These are phyloP conservation scores for Paecilomyces niveus DNA, from an alignment of 2,329 filamentous ascomycete species.

Conservation along the genomic window DNA sequence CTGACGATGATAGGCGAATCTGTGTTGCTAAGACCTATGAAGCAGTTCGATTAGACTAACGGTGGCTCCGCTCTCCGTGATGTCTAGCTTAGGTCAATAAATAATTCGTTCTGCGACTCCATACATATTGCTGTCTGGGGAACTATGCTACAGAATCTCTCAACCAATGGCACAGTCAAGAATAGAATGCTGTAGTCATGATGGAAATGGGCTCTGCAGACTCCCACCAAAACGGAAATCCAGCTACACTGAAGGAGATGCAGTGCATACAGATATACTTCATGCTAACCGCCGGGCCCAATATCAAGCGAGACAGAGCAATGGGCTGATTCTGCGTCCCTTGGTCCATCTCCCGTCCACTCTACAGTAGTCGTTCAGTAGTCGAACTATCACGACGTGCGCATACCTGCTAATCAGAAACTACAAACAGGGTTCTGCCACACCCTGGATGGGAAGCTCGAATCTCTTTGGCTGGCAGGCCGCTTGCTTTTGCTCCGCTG, in stretches of 20 bases:
- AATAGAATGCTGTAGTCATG: neutral
- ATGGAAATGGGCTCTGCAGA: neutral
- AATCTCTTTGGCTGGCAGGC: neutral
- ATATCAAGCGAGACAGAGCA: neutral
- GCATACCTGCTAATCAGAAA: neutral
- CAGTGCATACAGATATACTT: neutral
- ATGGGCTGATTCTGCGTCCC: neutral
- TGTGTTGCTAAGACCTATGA: neutral
- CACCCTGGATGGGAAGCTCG: neutral
- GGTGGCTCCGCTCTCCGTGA: too few species aligned
- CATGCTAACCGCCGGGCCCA: neutral
- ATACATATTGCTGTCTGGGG: neutral
- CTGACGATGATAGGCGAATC: neutral
- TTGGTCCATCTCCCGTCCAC: neutral
- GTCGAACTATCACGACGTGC: neutral
- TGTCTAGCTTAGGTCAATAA: neutral
- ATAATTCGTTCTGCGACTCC: neutral
- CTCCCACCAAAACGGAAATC: neutral
- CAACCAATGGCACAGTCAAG: neutral
- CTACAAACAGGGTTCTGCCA: neutral
- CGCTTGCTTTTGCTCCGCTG: too few species aligned
- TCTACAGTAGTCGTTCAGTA: neutral
- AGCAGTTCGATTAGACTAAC: neutral
- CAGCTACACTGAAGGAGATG: neutral
- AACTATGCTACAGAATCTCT: neutral